Conservation (phyloP, 805 yeast genomes). For the Candida nanaspora region DNA sequence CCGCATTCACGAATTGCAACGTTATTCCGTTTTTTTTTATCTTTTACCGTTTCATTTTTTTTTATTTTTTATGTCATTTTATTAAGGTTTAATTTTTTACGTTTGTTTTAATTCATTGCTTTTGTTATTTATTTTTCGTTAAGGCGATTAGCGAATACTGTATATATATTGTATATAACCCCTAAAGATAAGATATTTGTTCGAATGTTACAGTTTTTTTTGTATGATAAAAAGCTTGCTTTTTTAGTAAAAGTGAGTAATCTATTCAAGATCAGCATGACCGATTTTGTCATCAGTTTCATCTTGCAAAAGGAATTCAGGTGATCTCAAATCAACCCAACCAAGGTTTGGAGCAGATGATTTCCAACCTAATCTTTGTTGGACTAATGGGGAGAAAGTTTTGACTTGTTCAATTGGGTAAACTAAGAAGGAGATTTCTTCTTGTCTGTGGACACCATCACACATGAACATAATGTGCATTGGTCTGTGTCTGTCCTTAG, state of each 20-base stretch:
- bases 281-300: conserved; percentile 4
- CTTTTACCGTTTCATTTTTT: neutral
- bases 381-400: conserved; percentile 5
- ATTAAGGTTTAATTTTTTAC: neutral
- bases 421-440: conserved; percentile 15
- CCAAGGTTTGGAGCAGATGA: conserved; percentile 10
- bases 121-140: too few species aligned
- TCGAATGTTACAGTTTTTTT: too few species aligned
- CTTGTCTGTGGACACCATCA: conserved; percentile 19
- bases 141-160: neutral
- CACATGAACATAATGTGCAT: conserved; percentile 16
- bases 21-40: neutral
- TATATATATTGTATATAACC: too few species aligned
- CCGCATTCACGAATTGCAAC: neutral
- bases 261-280: conserved; percentile 9
- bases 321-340: conserved; percentile 10
- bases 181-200: too few species aligned
- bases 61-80: neutral
- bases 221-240: too few species aligned
- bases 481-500: conserved; percentile 16
- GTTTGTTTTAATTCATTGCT: neutral
- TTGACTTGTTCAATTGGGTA: conserved; percentile 10
- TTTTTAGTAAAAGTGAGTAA: too few species aligned
- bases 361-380: conserved; percentile 10
- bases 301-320: conserved; percentile 6